Evolutionary conservation across 139 green algal species (phyloP), one percentile per base, ranked within the genome.

Genomic region (Chlorella ohadii): DNA sequence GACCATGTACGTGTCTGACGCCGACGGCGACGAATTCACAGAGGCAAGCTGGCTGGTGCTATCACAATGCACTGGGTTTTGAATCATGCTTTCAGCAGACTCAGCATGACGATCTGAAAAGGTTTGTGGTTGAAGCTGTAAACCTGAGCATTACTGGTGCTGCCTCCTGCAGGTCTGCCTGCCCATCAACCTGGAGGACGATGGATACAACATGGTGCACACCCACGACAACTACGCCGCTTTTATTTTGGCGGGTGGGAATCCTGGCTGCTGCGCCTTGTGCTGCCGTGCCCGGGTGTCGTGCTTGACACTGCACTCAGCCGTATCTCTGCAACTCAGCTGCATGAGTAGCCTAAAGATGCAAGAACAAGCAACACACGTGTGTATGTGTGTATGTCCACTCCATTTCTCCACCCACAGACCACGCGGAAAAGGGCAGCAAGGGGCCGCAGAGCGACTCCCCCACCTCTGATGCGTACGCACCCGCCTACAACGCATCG

Each of bases 161-260:
- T 7, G n/a, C 15, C 31, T 9, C 41, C 41, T 76, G 55, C 83
- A 94, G 83, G 92, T 89, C 0, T 98, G 95, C 91, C 86, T 98
- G 64, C 95, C 95, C 17, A 68, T 94, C 5, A 89, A 91, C 61
- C 86, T 93, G 67, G 68, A 93, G 75, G 88, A 89, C 66, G 83
- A 88, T 41, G 86, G 93, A 3, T 98, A 98, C 87, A 94, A 94
- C 87, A 88, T 98, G 72, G 63, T 98, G 17, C 88, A 94, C 81
- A 98, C 94, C 0, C 94, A 96, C 63, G 94, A 96, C 61, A 83
- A 87, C 56, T 81, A 82, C 1, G 91, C 88, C 19, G 91, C 93
- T 0, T 93, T 98, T 65, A 79, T 98, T 7, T 90, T 98, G 41
- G 44, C 44, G 44, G 44, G 51, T 59, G 51, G 15, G 11, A 4